Base-by-base conservation (phyloP, 2,329 filamentous ascomycete species). In the Rasamsonia emersonii region DNA sequence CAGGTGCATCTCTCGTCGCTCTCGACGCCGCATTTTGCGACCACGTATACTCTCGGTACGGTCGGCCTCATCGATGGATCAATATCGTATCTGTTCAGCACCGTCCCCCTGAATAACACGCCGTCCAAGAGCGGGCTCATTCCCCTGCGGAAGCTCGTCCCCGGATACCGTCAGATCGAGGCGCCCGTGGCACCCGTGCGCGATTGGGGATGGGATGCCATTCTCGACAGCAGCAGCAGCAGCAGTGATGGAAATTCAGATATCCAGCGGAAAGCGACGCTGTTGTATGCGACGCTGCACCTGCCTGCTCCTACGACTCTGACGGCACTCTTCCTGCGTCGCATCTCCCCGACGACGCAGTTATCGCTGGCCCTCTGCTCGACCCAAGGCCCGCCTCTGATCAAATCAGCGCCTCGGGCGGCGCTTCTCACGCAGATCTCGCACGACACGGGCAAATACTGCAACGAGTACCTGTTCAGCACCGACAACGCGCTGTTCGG, bases 11-110 rank as follows among this genome's bases (percentile, higher is more conserved):
- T 96, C 36, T 94, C 89, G 5, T 93, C 91, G 5, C 79, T 98
- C 18, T 85, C 88, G 5, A 88, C 88, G 11, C 81, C 86, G 6
- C 86, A 94, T 58, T 95, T 96, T 50, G 89, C 88, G 15, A 93
- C 88, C 10, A 89, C 86, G 21, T 98, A 98, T 61, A 82, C 85
- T 24, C 75, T 98, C 26, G 86, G 86, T 39, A 93, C 81, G 24
- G 74, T 93, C 10, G 91, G 89, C 38, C 72, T 93, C 20, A 88
- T 98, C 31, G 89, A 96, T 63, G 91, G 91, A 55, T 94, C 86
- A n/a, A 75, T 98, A 36, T 93, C 88, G 9, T 98, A 96, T 62
- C 75, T 98, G 33, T 96, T 93, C 66, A 93, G 86, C 29, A 93
- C 86, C 3, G 70, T 91, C 6, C 79, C 86, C 9, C 71, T 96